phyloP scores from a whole-genome alignment of 345 rosid genomes.

The Heritiera littoralis region DNA sequence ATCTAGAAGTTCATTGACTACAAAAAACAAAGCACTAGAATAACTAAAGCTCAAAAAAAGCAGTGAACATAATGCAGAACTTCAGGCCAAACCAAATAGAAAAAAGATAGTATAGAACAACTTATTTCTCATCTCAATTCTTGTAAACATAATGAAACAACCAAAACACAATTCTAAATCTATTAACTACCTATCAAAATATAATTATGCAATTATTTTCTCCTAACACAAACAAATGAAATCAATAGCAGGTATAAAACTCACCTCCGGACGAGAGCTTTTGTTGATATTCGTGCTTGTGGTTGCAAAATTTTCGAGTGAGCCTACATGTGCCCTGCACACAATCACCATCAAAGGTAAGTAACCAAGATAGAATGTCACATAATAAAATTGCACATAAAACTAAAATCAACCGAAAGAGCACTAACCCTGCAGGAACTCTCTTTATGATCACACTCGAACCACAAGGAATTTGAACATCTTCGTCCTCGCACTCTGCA shows the following conservation, averaged over 20 bases:
- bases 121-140: not conserved
- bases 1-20: not conserved
- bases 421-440: slow-evolving; percentile 44
- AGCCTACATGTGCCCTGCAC: slow-evolving; percentile 26
- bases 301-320: slow-evolving; percentile 15
- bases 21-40: not conserved
- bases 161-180: slow-evolving; percentile 4
- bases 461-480: slow-evolving; percentile 40
- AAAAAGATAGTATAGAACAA: not conserved
- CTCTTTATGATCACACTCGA: slow-evolving; percentile 53
- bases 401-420: not conserved
- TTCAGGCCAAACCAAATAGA: not conserved
- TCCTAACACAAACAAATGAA: not conserved
- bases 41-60: not conserved
- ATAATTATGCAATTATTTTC: slow-evolving; percentile 3
- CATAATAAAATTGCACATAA: not conserved
- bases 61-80: not conserved
- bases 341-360: not conserved
- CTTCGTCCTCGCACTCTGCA: slow-evolving; percentile 44
- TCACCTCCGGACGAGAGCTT: slow-evolving; percentile 25
- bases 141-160: not conserved
- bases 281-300: slow-evolving; percentile 11
- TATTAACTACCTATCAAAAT: not conserved
- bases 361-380: not conserved
- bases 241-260: not conserved